Evolutionary conservation across 1,139 yeast species (phyloP), one percentile per base, ranked within the genome.

Genomic region (Candida mesenterica): DNA sequence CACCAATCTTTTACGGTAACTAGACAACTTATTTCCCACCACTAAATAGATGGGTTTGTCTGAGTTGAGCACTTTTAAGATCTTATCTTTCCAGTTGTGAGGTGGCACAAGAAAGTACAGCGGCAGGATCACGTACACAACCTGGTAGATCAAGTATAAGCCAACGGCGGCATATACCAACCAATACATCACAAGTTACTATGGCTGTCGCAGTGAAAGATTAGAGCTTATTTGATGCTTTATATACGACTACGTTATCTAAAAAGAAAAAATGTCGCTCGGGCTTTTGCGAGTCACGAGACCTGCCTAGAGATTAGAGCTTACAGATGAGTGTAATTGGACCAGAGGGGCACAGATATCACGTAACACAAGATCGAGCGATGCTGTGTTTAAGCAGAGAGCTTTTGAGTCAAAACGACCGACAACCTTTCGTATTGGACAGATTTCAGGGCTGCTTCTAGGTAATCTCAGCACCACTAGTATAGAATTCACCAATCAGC

Each of bases 1-100:
- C 12, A 81, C 59, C 40, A 81, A 64, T 46, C 81, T 64, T 26
- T 86, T 65, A 39, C 88, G 68, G 38, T 39, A 67, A 40, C 72
- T 63, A 3, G 78, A 68, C 25, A 66, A 43, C 46, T 75, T 75
- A 32, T 37, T 36, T 5, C 72, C 70, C 1, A 60, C 64, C 28
- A 57, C 48, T 31, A 70, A 51, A 46, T 65, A 68, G 28, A 65
- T 62, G 16, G 68, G 65, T 37, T 50, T 64, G 2, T 62, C 60
- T 33, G 61, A 48, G 15, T 61, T 49, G 28, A 68, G 38, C 3
- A 70, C 75, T 14, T 50, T 43, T 24, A 47, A 34, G 39, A 75
- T 59, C 44, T 61, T 59, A 3, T 68, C 69, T 39, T 59, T 55
- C 70, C 77, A 75, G 31, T 61, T 51, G 10, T 59, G 66, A 9